Evolutionary conservation across 75 land plant species (phyloP), one percentile per base, ranked within the genome.

Genomic region (Pinus tabuliformis): DNA sequence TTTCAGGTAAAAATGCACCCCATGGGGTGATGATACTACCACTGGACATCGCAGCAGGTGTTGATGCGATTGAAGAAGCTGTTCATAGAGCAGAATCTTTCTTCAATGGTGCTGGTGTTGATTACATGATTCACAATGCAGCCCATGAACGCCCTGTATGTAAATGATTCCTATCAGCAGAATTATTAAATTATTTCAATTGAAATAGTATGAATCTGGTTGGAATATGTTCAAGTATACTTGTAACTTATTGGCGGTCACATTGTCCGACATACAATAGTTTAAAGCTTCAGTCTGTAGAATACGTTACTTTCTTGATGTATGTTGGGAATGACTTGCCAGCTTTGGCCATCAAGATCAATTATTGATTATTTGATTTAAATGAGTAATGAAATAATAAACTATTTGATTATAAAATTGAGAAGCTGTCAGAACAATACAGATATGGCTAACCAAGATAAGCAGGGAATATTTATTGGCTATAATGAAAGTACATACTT

Each of bases 71-170:
- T 57, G 75, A 72, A 59, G 81, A 83, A 59, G 92, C 88, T 59
- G 92, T 89, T 18, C 20, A 77, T 64, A 77, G 81, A 80, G 98
- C 96, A 57, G 98, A 91, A 62, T 86, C 92, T 6, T 82, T 83
- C 21, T 93, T 95, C 78, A 71, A 78, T 22, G 91, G 86, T 64
- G 74, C 77, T 74, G 98, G 98, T 73, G 87, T 95, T 72, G 92
- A 91, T 82, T 86, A 83, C 76, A 89, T 95, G 89, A 83, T 95
- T 63, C 96, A 93, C 39, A 95, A 95, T 91, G 96, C 95, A 74
- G 93, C 98, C 4, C 80, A 78, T 85, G 88, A 89, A 59, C 93
- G 98, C 39, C 98, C 93, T 73, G 96, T 93, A 81, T 77, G 92
- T 81, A 54, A 49, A 56, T 26, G 37, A 73, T 49, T 39, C 20